Base-by-base conservation (phyloP, 768 basidiomycete genomes). In the Naganishia vaughanmartiniae region DNA sequence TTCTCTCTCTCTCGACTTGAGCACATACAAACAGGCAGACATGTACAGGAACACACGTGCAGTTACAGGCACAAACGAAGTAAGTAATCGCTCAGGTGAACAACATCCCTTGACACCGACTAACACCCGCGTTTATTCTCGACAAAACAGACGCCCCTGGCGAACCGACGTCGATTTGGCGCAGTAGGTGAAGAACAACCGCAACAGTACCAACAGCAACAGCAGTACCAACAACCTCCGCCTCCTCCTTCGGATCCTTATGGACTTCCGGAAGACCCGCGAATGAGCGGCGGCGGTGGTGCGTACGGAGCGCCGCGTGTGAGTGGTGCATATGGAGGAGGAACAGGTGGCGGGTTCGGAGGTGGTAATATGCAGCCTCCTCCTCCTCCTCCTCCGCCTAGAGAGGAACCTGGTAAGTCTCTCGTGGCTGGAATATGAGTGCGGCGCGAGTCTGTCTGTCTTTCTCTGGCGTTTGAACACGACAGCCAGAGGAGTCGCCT, bases 31-130 rank as follows among this genome's bases (percentile, higher is more conserved):
- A 4, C n/a, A 12, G n/a, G 24, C 42, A 24, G 46, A n/a, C 60
- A 69, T 69, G 68, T 69, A 51, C n/a, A 58, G 68, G 28, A 58
- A 57, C 45, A 60, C 56, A 31, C 56, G 56, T 17, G 89, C 92
- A 82, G 90, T 93, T 33, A 91, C 91, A 46, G 93, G 93, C 69
- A 94, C 93, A 26, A 96, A 96, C 76, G 93, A 95, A 54, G 92
- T 91, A 46, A 76, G 87, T 83, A 36, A 10, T 21, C 54, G 30
- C 28, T 15, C 31, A 6, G 19, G 15, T 6, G 31, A 24, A 14
- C 69, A 24, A 14, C 69, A 55, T 24, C 0, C 66, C 31, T 36
- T 67, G 71, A 69, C 36, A 53, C 72, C 77, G 72, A 70, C 76
- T 14, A 65, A 58, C 66, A 54, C n/a, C n/a, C 36, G 67, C 65